Conservation (phyloP, 495 filamentous ascomycete genomes). For the Entonaema liquescens region DNA sequence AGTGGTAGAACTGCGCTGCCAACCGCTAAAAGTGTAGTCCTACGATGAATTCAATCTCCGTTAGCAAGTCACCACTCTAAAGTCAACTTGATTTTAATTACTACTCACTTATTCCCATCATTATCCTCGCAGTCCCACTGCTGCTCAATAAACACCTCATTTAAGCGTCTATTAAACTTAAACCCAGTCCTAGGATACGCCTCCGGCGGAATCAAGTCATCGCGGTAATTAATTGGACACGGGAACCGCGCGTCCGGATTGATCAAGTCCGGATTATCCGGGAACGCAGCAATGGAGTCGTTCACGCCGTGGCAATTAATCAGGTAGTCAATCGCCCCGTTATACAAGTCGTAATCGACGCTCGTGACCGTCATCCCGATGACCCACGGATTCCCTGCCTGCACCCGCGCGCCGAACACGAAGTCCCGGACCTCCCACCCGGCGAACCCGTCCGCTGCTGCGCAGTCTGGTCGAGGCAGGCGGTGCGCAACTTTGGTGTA, state of each 20-base stretch:
- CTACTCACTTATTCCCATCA: slow-evolving; percentile 19
- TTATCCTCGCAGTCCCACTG: slow-evolving; percentile 19
- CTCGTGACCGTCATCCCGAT: neutral
- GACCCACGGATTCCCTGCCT: neutral
- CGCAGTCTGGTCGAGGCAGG: slow-evolving; percentile 7
- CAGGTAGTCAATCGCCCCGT: slow-evolving; percentile 13
- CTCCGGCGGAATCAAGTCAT: slow-evolving; percentile 27
- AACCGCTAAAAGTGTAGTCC: slow-evolving; percentile 5
- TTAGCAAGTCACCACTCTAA: neutral
- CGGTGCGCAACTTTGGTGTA: slow-evolving; percentile 20
- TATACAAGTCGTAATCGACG: slow-evolving; percentile 22
- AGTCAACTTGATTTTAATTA: neutral
- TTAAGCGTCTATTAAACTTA: slow-evolving; percentile 11
- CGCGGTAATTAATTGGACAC: slow-evolving; percentile 23
- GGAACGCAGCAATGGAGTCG: neutral
- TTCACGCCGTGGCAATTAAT: slow-evolving; percentile 23
- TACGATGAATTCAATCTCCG: neutral
- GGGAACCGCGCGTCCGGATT: slow-evolving; percentile 10
- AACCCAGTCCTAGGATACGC: slow-evolving; percentile 29
- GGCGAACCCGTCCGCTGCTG: neutral
- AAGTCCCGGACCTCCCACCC: slow-evolving; percentile 26
- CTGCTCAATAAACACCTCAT: slow-evolving; percentile 17
- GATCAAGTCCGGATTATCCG: slow-evolving; percentile 10
- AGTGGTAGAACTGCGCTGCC: slow-evolving; percentile 13
- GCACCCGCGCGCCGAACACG: neutral